Base-by-base conservation (phyloP, 805 yeast genomes). In the Zygoascus bituminiphila region DNA sequence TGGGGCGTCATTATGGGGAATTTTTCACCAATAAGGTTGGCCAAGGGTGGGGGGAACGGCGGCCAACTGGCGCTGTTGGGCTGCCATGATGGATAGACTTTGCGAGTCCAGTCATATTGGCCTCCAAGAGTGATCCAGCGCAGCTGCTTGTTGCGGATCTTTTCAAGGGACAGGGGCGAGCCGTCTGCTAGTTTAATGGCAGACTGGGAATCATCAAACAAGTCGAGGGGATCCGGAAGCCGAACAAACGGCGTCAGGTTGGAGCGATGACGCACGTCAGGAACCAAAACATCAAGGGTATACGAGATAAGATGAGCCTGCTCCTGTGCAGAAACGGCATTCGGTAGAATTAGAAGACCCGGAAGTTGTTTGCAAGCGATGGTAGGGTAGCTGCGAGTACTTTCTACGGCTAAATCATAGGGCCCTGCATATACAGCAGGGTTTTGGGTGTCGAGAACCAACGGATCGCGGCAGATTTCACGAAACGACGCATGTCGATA, bases 101-200 rank as follows among this genome's bases (percentile, higher is more conserved):
- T 71, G 17, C 59, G 54, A 1, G 75, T 69, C 75, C 75, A 71
- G 52, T 71, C 60, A 53, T 71, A 71, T 51, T 71, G 75, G 9
- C 75, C 75, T 2, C 75, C 75, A 7, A 71, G 62, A 0, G 75
- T 71, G 24, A 70, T 65, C 75, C 75, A 71, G n/a, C 75, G 61
- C n/a, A 71, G 58, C 45, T 65, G 62, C 31, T 55, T 57, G 14
- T 45, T 44, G 10, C 62, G 51, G 20, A 62, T 47, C 35, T 49
- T 51, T 23, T 42, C 37, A 1, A 53, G 45, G 5, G 59, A 47
- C 15, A 48, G 36, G 42, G 71, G 72, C 14, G 62, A 48, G 24
- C 36, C 36, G 10, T 12, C 12, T 8, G 26, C 39, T 20, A 21
- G 12, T 19, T 12, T 5, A 12, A 24, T 35, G 42, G 39, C 39